Evolutionary conservation across 805 yeast genomes (phyloP), one percentile per base, ranked within the genome.

Genomic region (Cyberlindnera euphorbiiphila): DNA sequence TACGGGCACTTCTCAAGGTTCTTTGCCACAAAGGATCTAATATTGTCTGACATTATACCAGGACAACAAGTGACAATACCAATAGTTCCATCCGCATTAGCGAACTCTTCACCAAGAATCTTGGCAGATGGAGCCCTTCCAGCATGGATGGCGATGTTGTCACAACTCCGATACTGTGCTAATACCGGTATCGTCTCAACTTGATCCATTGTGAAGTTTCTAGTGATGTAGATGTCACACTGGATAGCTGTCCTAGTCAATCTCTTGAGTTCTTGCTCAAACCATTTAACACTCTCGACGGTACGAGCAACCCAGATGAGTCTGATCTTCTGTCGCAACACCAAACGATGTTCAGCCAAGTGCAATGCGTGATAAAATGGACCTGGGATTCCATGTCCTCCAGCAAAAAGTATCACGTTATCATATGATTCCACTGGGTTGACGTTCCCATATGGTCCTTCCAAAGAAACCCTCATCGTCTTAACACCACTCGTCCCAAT

Each of bases 51-150:
- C 71, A 80, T 71, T 2, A 60, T 27, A n/a, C 75, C 70, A 28
- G 81, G 84, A 3, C 88, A 88, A 62, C 89, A 82, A 12, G 76
- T 65, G 13, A 79, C 64, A 32, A 81, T 66, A 0, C 74, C 75
- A 16, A 69, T 52, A 2, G 80, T 62, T 0, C 77, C 76, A 2
- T 45, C 28, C 1, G 71, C 58, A 18, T 62, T 59, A 7, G 58
- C 39, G 11, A 74, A 58, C 34, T 68, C 73, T 3, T 61, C 48
- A 3, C 43, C 34, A 0, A 78, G 63, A 3, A 76, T 40, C 10
- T 57, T 54, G 0, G 57, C 54, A 29, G 75, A 45, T 31, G 66
- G 59, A 2, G 85, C 85, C 43, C 84, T 63, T 4, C 68, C 69
- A 11, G 59, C 53, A 31, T 61, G 47, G 50, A 72, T 64, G 17